Conservation (phyloP, 805 yeast species). For the Kuraishia hungarica region DNA sequence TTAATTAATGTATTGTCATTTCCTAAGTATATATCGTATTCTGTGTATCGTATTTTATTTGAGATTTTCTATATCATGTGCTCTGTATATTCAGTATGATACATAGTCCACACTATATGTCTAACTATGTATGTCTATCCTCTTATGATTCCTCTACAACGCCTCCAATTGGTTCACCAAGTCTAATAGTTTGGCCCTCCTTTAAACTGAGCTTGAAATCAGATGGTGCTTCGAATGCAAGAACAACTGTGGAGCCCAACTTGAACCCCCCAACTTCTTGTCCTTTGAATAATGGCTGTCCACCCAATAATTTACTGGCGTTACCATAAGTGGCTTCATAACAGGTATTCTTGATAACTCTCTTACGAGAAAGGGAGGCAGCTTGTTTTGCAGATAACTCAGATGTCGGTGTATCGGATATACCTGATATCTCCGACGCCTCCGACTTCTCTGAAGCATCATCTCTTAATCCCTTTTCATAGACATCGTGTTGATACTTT, state of each 20-base stretch:
- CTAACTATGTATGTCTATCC: too few relatives aligned
- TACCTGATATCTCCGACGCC: too few relatives aligned
- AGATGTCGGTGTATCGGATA: too few relatives aligned
- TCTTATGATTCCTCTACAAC: not conserved
- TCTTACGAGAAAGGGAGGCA: constrained; percentile 9
- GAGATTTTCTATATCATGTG: too few relatives aligned
- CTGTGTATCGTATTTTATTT: too few relatives aligned
- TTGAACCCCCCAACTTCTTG: constrained; percentile 97
- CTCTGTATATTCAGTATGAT: too few relatives aligned
- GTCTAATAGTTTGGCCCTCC: constrained; percentile 69
- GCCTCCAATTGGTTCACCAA: constrained; percentile 75
- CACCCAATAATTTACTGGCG: constrained; percentile 71
- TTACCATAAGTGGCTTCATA: constrained; percentile 89
- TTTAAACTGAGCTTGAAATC: constrained; percentile 61
- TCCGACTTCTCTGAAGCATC: too few relatives aligned
- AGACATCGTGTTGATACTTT: constrained; percentile 42
- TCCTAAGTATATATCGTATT: too few relatives aligned
- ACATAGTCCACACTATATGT: too few relatives aligned
- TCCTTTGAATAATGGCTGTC: constrained; percentile 84
- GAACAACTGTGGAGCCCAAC: constrained; percentile 92
- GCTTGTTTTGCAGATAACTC: constrained; percentile 6
- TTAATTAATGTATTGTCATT: too few relatives aligned
- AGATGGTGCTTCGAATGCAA: constrained; percentile 93
- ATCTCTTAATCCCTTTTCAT: too few relatives aligned
- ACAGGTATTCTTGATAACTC: constrained; percentile 65